A percentile compares a stretch with the other conserved stretches of the same genome.
Conservation (phyloP, 2,329 filamentous ascomycete species). For the Ascochyta clinopodiicola region DNA sequence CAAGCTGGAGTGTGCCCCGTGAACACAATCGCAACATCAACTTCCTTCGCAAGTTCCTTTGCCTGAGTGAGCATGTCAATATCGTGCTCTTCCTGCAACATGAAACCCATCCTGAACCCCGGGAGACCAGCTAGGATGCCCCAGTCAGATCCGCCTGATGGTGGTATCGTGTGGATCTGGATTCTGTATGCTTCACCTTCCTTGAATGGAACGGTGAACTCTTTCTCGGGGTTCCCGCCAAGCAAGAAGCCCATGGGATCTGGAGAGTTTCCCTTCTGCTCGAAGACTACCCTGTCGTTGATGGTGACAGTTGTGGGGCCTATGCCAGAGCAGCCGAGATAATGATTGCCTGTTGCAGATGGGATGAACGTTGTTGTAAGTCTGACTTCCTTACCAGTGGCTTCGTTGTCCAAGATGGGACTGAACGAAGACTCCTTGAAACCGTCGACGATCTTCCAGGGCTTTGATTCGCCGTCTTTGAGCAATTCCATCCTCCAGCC, state of each 20-base stretch:
- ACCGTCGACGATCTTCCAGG: slow-evolving; percentile 31
- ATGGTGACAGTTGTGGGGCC: slow-evolving; percentile 41
- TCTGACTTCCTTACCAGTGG: slow-evolving; percentile 34
- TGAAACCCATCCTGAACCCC: slow-evolving; percentile 45
- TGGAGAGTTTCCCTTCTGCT: slow-evolving; percentile 57
- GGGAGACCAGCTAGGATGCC: slow-evolving; percentile 40
- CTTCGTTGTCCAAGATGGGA: slow-evolving; percentile 30
- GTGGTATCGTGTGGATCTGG: slow-evolving; percentile 64
- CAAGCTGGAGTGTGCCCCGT: slow-evolving; percentile 45
- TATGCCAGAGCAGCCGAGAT: slow-evolving; percentile 44
- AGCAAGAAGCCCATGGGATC: slow-evolving; percentile 71
- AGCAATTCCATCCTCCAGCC: slow-evolving; percentile 45
- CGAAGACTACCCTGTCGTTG: slow-evolving; percentile 36
- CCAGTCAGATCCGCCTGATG: slow-evolving; percentile 59
- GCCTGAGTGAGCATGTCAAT: slow-evolving; percentile 36
- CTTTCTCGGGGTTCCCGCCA: slow-evolving; percentile 68
- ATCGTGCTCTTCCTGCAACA: slow-evolving; percentile 40
- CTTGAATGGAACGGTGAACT: slow-evolving; percentile 63
- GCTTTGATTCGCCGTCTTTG: slow-evolving; percentile 30
- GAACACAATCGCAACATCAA: slow-evolving; percentile 42
- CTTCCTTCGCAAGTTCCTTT: slow-evolving; percentile 33
- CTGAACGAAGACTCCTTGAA: slow-evolving; percentile 36
- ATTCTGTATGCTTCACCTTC: slow-evolving; percentile 66
- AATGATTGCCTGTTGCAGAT: slow-evolving; percentile 36
- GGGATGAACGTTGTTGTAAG: slow-evolving; percentile 36